Conservation (phyloP, 805 yeast genomes). For the Candida chauliodis region DNA sequence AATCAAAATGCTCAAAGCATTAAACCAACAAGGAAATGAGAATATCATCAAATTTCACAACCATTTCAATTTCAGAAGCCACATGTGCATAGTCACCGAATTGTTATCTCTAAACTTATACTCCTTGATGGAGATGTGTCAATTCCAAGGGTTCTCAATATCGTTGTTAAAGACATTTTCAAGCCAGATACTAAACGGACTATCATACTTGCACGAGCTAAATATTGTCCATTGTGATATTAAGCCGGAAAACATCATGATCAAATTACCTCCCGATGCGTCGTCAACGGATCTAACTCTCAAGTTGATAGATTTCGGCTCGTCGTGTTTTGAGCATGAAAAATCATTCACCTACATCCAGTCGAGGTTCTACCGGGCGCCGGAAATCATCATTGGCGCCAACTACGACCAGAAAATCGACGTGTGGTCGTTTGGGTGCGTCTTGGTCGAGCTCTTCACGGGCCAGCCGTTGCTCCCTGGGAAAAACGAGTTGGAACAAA, state of each 20-base stretch:
- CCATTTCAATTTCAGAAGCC: conserved; percentile 77
- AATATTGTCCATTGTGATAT: conserved; percentile 78
- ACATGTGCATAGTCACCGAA: conserved; percentile 78
- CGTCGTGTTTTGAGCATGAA: conserved; percentile 48
- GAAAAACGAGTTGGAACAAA: conserved; percentile 45
- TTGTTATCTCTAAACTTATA: conserved; percentile 63
- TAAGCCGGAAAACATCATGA: conserved; percentile 68
- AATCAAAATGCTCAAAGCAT: conserved; percentile 57
- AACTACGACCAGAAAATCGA: conserved; percentile 53
- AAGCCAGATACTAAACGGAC: conserved; percentile 53
- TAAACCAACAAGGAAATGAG: conserved; percentile 25
- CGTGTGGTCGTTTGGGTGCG: conserved; percentile 48
- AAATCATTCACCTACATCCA: conserved; percentile 49
- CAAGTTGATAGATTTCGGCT: conserved; percentile 80
- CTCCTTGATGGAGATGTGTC: conserved; percentile 50
- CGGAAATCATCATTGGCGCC: conserved; percentile 70
- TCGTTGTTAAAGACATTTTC: conserved; percentile 43
- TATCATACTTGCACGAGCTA: conserved; percentile 53
- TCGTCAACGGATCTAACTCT: conserved; percentile 37
- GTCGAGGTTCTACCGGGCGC: conserved; percentile 75
- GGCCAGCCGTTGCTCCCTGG: conserved; percentile 47
- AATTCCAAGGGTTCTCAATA: conserved; percentile 48
- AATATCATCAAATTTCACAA: conserved; percentile 54
- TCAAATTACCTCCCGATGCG: conserved; percentile 30
- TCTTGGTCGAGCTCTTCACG: conserved; percentile 33